Evolutionary conservation across 2,329 filamentous ascomycete genomes (phyloP).

Genomic region (Calonectria henricotiae): DNA sequence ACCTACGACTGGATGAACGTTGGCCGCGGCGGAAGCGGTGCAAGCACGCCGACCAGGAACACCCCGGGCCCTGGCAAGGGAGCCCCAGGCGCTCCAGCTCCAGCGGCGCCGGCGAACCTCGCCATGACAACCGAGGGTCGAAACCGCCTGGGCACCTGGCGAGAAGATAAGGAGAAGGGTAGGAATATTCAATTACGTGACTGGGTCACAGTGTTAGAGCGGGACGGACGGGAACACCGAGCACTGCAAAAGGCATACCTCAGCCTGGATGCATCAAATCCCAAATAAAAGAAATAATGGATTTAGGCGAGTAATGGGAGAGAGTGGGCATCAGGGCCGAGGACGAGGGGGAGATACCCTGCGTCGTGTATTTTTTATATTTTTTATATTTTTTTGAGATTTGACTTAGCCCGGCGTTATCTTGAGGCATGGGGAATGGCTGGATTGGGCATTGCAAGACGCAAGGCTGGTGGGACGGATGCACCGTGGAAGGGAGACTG

Average conservation of each 20-base stretch:
- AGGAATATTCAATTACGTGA: conserved; percentile 88
- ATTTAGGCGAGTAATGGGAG: conserved; percentile 42
- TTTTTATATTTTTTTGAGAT: conserved; percentile 54
- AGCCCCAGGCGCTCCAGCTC: conserved; percentile 53
- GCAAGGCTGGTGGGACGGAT: conserved; percentile 37
- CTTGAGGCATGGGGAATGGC: conserved; percentile 50
- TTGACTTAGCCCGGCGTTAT: conserved; percentile 59
- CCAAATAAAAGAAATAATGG: conserved; percentile 55
- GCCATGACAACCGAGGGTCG: conserved; percentile 72
- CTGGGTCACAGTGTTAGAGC: conserved; percentile 84
- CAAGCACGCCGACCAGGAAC: conserved; percentile 67
- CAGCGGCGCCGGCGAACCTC: conserved; percentile 55
- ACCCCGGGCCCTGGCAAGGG: conserved; percentile 56
- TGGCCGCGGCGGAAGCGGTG: conserved; percentile 67
- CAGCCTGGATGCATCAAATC: conserved; percentile 67
- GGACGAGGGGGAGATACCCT: conserved; percentile 54
- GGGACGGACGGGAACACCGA: conserved; percentile 79
- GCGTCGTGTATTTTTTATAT: conserved; percentile 52
- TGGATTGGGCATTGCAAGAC: conserved; percentile 33
- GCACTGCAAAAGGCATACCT: conserved; percentile 74
- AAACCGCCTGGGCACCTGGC: conserved; percentile 80
- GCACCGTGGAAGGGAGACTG: conserved; percentile 33
- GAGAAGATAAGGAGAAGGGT: conserved; percentile 85
- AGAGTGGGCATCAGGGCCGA: conserved; percentile 41
- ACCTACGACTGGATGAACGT: conserved; percentile 84